phyloP scores from a whole-genome alignment of 1,284 basidiomycete genomes.

The Malassezia japonica region DNA sequence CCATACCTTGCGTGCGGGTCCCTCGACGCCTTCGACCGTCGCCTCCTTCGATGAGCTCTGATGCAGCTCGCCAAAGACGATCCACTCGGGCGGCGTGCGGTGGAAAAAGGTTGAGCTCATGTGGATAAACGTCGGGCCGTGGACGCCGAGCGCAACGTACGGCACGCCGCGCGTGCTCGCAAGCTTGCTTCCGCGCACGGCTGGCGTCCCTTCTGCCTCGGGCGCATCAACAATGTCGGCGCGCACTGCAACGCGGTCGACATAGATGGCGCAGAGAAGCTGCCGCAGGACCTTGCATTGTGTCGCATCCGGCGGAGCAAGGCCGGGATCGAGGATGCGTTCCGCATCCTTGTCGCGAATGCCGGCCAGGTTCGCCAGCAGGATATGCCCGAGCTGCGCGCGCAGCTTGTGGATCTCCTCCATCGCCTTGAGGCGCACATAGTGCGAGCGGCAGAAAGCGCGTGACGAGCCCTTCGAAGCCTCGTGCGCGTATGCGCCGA shows the following conservation, averaged over 20 bases:
- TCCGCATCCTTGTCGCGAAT: background rate
- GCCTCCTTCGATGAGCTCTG: slow-evolving; percentile 43
- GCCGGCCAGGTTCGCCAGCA: slow-evolving; percentile 18
- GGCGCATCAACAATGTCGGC: slow-evolving; percentile 60
- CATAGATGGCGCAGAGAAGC: slow-evolving; percentile 76
- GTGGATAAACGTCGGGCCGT: slow-evolving; percentile 78
- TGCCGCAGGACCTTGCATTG: slow-evolving; percentile 85
- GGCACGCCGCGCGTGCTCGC: slow-evolving; percentile 68
- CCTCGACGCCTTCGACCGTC: slow-evolving; percentile 5
- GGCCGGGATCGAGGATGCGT: slow-evolving; percentile 21
- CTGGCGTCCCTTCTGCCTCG: slow-evolving; percentile 13
- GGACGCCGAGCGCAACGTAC: slow-evolving; percentile 71
- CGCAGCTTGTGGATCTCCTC: slow-evolving; percentile 98
- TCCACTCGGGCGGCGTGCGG: slow-evolving; percentile 61
- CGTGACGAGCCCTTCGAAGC: slow-evolving; percentile 55
- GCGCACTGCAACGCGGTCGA: slow-evolving; percentile 88
- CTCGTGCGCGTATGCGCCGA: slow-evolving; percentile 90
- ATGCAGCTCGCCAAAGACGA: slow-evolving; percentile 66
- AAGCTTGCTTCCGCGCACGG: slow-evolving; percentile 58
- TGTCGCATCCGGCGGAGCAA: slow-evolving; percentile 29
- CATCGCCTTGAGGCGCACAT: slow-evolving; percentile 91
- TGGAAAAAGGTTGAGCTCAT: slow-evolving; percentile 71
- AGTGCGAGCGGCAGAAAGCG: slow-evolving; percentile 77
- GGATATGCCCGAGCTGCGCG: slow-evolving; percentile 56
- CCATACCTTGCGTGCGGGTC: slow-evolving; percentile 23